Base-by-base conservation (phyloP, 2,329 filamentous ascomycete species). In the Apiospora saccharicola region DNA sequence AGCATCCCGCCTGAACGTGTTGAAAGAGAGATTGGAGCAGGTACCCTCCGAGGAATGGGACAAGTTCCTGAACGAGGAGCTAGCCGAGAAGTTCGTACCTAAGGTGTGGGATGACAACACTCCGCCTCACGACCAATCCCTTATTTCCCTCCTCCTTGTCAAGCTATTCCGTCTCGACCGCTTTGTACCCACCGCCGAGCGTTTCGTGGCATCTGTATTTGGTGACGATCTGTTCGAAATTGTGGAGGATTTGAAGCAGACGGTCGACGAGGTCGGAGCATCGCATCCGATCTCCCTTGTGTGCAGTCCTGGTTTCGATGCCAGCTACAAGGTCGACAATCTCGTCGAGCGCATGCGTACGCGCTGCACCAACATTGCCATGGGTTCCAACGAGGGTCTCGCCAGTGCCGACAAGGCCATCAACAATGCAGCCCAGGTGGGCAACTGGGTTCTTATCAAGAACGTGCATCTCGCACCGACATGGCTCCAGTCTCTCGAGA, bases 311-410 rank as follows among this genome's bases (percentile, higher is more conserved):
- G 96, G 96, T 49, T 99, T 99, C 81, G 96, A 99, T 83, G 97
- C 97, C 71, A 98, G 94, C 81, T 99, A 98, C 90, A 99, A 99
- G 87, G 96, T 99, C 73, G 96, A 99, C 82, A 94, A 92, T 74
- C 88, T 99, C 71, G 97, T 98, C 43, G 94, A 98, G 82, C 90
- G 94, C 76, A 92, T 91, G 81, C 90, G 90, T 73, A 92, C 94
- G 70, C 91, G 90, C 71, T 99, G 96, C 85, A 95, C 95, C 73
- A 98, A 98, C 82, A 98, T 99, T 80, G 97, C 97, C 78, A 99
- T 99, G 96, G 96, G 96, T 79, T 98, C 96, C 67, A 97, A 97
- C 79, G 96, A 99, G 86, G 94, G 95, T 80, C 87, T 97, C 24
- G 91, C 95, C 72, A 96, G 92, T 74, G 96, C 96, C 24, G 96